Evolutionary conservation across 1,284 basidiomycete genomes (phyloP), one percentile per base, ranked within the genome.

Genomic region (Rhodotorula sp.): DNA sequence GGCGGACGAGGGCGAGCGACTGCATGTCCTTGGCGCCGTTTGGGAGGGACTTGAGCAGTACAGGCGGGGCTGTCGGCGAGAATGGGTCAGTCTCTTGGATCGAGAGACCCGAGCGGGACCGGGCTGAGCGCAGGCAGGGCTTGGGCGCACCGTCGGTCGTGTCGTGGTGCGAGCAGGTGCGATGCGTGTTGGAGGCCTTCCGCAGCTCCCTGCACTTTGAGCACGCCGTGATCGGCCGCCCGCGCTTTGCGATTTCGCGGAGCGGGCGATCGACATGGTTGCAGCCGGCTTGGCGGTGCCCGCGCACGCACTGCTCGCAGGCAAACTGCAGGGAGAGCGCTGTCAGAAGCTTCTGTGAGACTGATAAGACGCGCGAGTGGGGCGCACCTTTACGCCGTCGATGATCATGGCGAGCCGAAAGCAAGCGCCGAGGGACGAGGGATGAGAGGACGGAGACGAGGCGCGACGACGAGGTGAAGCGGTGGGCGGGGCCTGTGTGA

Each of bases 301-400:
- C 72, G n/a, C 61, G 64, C 45, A 67, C 68, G 66, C 72, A 73
- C 7, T 56, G 7, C n/a, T 52, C 48, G 55, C 72, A 73, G 41
- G 65, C 50, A 46, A 50, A 70, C 64, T 68, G 56, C 10, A 3
- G 5, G 8, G 3, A 10, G 25, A 41, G 14, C 7, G 23, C 12
- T 12, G 4, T 34, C 45, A 41, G n/a, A n/a, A n/a, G 44, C 17
- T 5, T 3, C 7, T 5, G 2, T 34, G 7, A 3, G 3, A 16
- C 4, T n/a, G 4, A 17, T 1, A 7, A 19, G 5, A 25, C n/a
- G 42, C 2, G 1, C n/a, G 25, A 14, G 14, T 8, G 45, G n/a
- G 4, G 42, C 58, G 57, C 23, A 71, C 66, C 65, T 72, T 72
- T n/a, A 72, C 61, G 25, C 70, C 70, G 48, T 72, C 70, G 53